phyloP scores from a whole-genome alignment of 306 rosid species.

The Vigna nakashimae region DNA sequence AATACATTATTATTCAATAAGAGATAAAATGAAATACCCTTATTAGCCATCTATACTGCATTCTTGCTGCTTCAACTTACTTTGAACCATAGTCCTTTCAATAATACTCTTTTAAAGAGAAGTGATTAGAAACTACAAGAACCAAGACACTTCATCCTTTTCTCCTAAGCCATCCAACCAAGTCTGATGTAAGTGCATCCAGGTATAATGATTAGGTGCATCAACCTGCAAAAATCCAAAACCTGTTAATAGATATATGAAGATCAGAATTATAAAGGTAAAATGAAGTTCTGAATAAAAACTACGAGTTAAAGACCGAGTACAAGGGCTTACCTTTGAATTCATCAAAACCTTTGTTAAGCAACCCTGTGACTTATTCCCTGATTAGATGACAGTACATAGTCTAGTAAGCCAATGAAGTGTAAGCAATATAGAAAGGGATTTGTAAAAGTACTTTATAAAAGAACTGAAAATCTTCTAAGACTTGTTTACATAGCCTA shows the following conservation, averaged over 20 bases:
- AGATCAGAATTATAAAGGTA: slow-evolving; percentile 17
- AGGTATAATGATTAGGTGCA: slow-evolving; percentile 50
- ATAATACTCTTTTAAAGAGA: background rate
- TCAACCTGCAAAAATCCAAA: slow-evolving; percentile 55
- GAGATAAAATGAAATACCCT: slow-evolving; percentile 18
- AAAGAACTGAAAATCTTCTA: no score
- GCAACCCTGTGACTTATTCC: slow-evolving; percentile 52
- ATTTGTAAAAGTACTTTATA: no score
- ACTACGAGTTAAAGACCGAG: slow-evolving; percentile 12
- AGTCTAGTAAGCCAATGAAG: background rate
- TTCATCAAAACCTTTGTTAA: slow-evolving; percentile 70
- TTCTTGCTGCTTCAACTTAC: background rate
- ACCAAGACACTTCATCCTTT: slow-evolving; percentile 52
- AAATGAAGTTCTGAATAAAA: background rate
- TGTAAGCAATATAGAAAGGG: background rate
- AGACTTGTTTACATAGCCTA: no score
- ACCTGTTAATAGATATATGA: slow-evolving; percentile 13
- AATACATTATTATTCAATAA: background rate
- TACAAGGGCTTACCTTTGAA: slow-evolving; percentile 54
- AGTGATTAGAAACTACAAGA: slow-evolving; percentile 47
- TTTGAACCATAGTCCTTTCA: background rate
- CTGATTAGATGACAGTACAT: slow-evolving; percentile 46
- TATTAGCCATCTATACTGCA: background rate
- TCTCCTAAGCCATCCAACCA: slow-evolving; percentile 62
- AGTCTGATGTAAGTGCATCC: slow-evolving; percentile 82